phyloP scores from a whole-genome alignment of 1,284 basidiomycete genomes.

The Ustilago loliicola region DNA sequence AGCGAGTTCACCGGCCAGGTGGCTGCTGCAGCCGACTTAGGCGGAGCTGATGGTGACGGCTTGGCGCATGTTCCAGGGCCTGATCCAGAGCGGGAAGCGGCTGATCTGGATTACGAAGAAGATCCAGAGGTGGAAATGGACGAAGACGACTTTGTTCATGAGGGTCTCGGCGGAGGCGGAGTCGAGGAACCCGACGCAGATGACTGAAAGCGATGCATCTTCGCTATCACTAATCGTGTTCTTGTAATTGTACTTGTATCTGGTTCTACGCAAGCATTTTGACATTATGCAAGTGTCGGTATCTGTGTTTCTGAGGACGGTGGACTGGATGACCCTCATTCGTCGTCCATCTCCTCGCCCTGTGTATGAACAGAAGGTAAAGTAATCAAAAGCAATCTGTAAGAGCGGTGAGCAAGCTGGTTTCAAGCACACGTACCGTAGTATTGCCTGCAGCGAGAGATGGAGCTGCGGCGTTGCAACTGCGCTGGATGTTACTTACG shows the following conservation, averaged over 20 bases:
- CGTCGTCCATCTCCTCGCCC: constrained; percentile 43
- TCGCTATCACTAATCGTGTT: neutral
- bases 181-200: constrained; percentile 70
- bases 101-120: constrained; percentile 62
- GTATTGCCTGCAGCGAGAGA: no score
- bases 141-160: constrained; percentile 60
- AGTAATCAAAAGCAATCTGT: neutral
- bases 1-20: constrained; percentile 40
- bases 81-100: constrained; percentile 49
- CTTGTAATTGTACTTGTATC: constrained; percentile 35
- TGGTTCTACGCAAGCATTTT: constrained; percentile 6
- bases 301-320: neutral
- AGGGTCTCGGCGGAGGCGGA: constrained; percentile 44
- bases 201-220: constrained; percentile 26
- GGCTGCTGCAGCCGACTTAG: constrained; percentile 44
- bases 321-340: constrained; percentile 1
- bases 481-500: constrained; percentile 24
- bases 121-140: constrained; percentile 63
- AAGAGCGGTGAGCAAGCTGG: neutral
- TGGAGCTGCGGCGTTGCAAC: neutral
- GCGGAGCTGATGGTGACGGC: constrained; percentile 52
- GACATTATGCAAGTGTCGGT: neutral
- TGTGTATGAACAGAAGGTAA: neutral
- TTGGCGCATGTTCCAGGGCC: constrained; percentile 47
- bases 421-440: no score